Percentiles rank a stretch among this genome's conserved stretches.
phyloP scores from a whole-genome alignment of 306 rosid genomes.

The Lathyrus tuberosus region DNA sequence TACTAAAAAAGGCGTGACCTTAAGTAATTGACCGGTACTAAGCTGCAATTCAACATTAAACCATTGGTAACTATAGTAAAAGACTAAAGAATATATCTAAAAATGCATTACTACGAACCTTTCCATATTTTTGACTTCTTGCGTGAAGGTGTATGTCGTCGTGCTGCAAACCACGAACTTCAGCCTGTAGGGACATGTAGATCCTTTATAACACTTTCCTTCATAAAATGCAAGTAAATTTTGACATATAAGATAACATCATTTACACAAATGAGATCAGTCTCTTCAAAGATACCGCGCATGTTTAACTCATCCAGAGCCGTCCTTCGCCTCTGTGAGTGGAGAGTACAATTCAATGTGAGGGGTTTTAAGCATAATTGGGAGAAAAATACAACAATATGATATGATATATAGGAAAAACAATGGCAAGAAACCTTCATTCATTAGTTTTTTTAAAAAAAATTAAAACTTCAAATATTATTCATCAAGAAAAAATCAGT shows the following conservation, averaged over 20 bases:
- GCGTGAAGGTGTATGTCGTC: constrained; percentile 95
- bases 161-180: constrained; percentile 79
- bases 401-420: too few relatives aligned
- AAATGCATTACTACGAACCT: too few relatives aligned
- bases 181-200: constrained; percentile 56
- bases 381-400: too few relatives aligned
- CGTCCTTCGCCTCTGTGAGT: constrained; percentile 81
- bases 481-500: too few relatives aligned
- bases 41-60: constrained; percentile 53
- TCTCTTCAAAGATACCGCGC: constrained; percentile 83
- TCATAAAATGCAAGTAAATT: constrained; percentile 7
- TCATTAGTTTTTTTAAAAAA: too few relatives aligned
- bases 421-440: too few relatives aligned
- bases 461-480: too few relatives aligned
- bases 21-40: constrained; percentile 76
- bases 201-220: constrained; percentile 27
- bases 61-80: background rate
- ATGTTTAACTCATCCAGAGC: constrained; percentile 86
- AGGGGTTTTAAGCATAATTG: too few relatives aligned
- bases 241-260: background rate
- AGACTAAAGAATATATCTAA: too few relatives aligned
- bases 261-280: constrained; percentile 79
- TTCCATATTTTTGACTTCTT: constrained; percentile 88
- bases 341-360: constrained; percentile 23
- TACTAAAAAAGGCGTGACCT: constrained; percentile 69